phyloP scores from a whole-genome alignment of 2,329 filamentous ascomycete species.

The Colletotrichum chlorophyti region DNA sequence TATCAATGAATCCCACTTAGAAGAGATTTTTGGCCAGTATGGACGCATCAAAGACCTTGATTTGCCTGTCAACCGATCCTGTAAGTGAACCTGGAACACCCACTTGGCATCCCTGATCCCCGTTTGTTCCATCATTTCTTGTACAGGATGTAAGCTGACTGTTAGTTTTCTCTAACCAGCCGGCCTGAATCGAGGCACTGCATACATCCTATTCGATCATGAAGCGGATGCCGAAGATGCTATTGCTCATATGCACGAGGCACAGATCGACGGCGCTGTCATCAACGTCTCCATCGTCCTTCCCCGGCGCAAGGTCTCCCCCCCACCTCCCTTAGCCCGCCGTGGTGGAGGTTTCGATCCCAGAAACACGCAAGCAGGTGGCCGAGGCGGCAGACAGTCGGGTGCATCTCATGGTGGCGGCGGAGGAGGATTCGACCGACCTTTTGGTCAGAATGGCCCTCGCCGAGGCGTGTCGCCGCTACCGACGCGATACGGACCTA shows the following conservation, averaged over 20 bases:
- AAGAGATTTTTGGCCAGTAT: slow-evolving; percentile 91
- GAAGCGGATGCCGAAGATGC: slow-evolving; percentile 84
- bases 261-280: slow-evolving; percentile 83
- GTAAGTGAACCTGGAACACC: neutral
- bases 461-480: slow-evolving; percentile 45
- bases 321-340: slow-evolving; percentile 75
- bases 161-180: slow-evolving; percentile 56
- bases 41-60: slow-evolving; percentile 87
- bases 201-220: slow-evolving; percentile 85
- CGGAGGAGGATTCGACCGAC: slow-evolving; percentile 40
- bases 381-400: slow-evolving; percentile 29
- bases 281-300: slow-evolving; percentile 90
- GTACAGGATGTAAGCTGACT: slow-evolving; percentile 24
- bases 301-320: slow-evolving; percentile 82
- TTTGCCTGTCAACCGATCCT: slow-evolving; percentile 79
- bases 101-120: neutral
- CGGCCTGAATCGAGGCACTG: slow-evolving; percentile 89
- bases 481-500: slow-evolving; percentile 46
- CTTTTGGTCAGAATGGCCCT: slow-evolving; percentile 43
- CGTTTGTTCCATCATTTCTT: neutral
- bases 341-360: slow-evolving; percentile 67
- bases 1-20: slow-evolving; percentile 85
- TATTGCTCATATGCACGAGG: slow-evolving; percentile 97
- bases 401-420: slow-evolving; percentile 39
- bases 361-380: slow-evolving; percentile 49